Base-by-base conservation (phyloP, 441 rosid genomes). In the California macrophylla region DNA sequence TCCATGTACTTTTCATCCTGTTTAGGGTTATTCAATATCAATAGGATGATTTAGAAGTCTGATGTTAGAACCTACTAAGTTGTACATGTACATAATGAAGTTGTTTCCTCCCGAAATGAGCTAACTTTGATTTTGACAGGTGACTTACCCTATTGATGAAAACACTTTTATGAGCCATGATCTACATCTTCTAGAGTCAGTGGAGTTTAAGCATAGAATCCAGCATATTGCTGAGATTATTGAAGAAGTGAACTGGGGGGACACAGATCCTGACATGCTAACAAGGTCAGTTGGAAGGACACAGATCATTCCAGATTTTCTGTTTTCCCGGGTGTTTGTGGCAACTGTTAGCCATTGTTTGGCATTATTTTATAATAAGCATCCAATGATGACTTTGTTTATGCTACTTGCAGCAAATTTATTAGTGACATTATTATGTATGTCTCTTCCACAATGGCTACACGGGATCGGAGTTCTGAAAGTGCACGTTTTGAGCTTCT, bases 401-500 rank as follows among this genome's bases (percentile, higher is more conserved):
- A 45, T 77, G 50, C 40, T 69, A 60, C 72, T 79, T 85, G 91
- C 93, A 95, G 99, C 81, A 87, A 91, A 80, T 96, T 87, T 78
- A 71, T 96, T 62, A 91, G 99, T 71, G 96, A 96, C 79, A 76
- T 82, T 74, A 76, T 91, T 72, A 89, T 96, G 99, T 76, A 73
- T 56, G 93, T 84, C 69, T 89, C 98, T 70, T 92, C 97, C 74
- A 86, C 96, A 78, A 85, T 96, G 92, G 89, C 96, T 30, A 77
- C 81, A 74, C 83, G 99, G 28, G 96, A 91, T 69, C 88, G 97
- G 78, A 85, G 96, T 79, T 84, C 96, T 75, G 99, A 96, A 83
- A 88, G 90, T 80, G 99, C 96, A 61, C 90, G 91, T 18, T 96
- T 96, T 68, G 98, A 92, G 83, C 72, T 96, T 75, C 82, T 96